These are phyloP conservation scores for Perkinsela sp. DNA, from an alignment of 208 protist genomes.

Conservation along the genomic window DNA sequence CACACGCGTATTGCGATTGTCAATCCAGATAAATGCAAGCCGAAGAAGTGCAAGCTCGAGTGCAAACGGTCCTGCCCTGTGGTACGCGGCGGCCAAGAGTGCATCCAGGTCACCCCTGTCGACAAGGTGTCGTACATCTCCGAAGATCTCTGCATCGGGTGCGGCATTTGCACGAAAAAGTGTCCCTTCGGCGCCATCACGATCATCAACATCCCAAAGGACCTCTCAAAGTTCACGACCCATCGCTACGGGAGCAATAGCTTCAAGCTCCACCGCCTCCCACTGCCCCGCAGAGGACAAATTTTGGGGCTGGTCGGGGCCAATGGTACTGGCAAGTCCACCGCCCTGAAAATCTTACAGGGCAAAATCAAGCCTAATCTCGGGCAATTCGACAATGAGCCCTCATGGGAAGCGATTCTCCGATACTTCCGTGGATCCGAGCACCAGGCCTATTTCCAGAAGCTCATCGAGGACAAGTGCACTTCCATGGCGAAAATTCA, in stretches of 20 bases:
- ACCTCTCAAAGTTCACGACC: slow-evolving; percentile 82
- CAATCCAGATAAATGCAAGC: slow-evolving; percentile 91
- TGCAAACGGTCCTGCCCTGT: slow-evolving; percentile 95
- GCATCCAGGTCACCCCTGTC: slow-evolving; percentile 88
- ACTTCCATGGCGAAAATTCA: slow-evolving; percentile 95
- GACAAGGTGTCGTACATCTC: slow-evolving; percentile 82
- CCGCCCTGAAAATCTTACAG: slow-evolving; percentile 93
- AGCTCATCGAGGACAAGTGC: slow-evolving; percentile 89
- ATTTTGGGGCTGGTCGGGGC: slow-evolving; percentile 98
- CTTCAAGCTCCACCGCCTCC: slow-evolving; percentile 98
- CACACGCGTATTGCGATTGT: slow-evolving; percentile 97
- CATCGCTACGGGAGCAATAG: slow-evolving; percentile 96
- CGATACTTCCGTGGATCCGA: slow-evolving; percentile 94
- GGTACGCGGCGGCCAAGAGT: slow-evolving; percentile 88
- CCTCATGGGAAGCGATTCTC: slow-evolving; percentile 93
- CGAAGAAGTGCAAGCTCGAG: slow-evolving; percentile 91
- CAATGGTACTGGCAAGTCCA: slow-evolving; percentile 99
- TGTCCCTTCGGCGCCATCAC: slow-evolving; percentile 98
- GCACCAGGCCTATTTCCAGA: slow-evolving; percentile 95
- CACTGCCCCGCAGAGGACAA: slow-evolving; percentile 87
- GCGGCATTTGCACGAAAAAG: slow-evolving; percentile 97
- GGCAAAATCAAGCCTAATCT: slow-evolving; percentile 97
- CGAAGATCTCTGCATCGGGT: slow-evolving; percentile 98
- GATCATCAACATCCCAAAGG: slow-evolving; percentile 98
- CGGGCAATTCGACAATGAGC: slow-evolving; percentile 71